Evolutionary conservation across 495 filamentous ascomycete species (phyloP), one percentile per base, ranked within the genome.

Genomic region (Staphylotrichum tortipilum): DNA sequence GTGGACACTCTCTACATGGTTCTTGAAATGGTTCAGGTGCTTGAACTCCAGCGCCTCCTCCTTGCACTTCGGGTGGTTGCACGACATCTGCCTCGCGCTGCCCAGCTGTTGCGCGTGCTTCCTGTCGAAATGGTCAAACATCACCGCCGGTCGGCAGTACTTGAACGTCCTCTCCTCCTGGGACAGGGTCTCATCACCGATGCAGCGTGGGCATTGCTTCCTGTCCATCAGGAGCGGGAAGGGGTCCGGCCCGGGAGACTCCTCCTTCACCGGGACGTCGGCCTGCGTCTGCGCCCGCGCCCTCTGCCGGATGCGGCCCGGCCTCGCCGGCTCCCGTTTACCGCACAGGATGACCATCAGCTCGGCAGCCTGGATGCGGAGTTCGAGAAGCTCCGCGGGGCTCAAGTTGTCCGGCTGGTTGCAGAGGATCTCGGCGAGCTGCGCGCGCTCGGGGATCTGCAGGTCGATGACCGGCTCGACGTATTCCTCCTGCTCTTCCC

Each of bases 401-500:
- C 26, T 28, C 26, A 28, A 10, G 2, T 10, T 10, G 6, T 7
- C 6, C 6, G 26, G 26, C 10, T 28, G 26, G 26, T 2, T 10
- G 10, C 26, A 28, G 10, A 28, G 26, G 10, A 28, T 5, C 10
- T 28, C 6, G 26, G 26, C 34, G 3, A 37, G 34, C 34, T 19
- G 3, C 3, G 34, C 34, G 15, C 34, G 34, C 34, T 37, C 34
- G 9, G 34, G 34, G 5, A 36, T 36, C n/a, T 18, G 34, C n/a
- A 36, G 34, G 14, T 36, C 34, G 34, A 36, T 9, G 17, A 12
- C 34, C 34, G 34, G 34, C 34, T 36, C 5, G 17, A 19, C 34
- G n/a, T 36, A 36, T 7, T 6, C 34, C n/a, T 36, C 34, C n/a
- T 36, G 4, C 34, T 36, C 34, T 60, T 64, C 49, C 64, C 59